These are phyloP conservation scores for Penicillium sp. DNA, from an alignment of 2,329 filamentous ascomycete species.

Conservation along the genomic window DNA sequence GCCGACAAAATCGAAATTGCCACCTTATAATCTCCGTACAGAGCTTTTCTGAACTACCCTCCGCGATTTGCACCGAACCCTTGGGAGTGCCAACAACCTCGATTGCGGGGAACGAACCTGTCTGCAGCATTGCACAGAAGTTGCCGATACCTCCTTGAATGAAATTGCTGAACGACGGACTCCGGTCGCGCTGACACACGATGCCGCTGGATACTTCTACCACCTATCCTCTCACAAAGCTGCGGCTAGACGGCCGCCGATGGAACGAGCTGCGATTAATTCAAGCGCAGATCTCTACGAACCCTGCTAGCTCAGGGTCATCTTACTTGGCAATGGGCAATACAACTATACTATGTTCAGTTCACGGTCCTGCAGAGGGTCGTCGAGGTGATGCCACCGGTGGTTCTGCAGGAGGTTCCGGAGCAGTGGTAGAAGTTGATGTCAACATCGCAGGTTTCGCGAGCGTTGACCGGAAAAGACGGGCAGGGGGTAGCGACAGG, in stretches of 20 bases:
- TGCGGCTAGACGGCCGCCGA: constrained; percentile 81
- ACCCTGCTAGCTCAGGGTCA: constrained; percentile 89
- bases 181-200: constrained; percentile 7
- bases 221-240: constrained; percentile 83
- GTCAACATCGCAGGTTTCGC: constrained; percentile 88
- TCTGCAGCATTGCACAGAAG: not conserved
- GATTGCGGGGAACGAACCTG: constrained; percentile 18
- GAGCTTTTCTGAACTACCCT: not conserved
- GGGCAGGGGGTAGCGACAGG: constrained; percentile 75
- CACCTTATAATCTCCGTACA: not conserved
- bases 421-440: constrained; percentile 76
- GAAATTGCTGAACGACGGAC: not conserved
- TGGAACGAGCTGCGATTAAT: constrained; percentile 97
- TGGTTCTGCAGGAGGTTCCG: constrained; percentile 52
- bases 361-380: constrained; percentile 81
- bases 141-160: constrained; percentile 1
- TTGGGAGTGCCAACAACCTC: not conserved
- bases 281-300: constrained; percentile 87
- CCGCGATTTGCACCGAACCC: not conserved
- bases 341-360: constrained; percentile 93
- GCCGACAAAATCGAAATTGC: not conserved
- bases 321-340: constrained; percentile 97
- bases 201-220: constrained; percentile 97
- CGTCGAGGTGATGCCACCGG: constrained; percentile 55
- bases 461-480: constrained; percentile 80